Evolutionary conservation across 345 rosid species (phyloP), one percentile per base, ranked within the genome.

Genomic region (Melaleuca quinquenervia): DNA sequence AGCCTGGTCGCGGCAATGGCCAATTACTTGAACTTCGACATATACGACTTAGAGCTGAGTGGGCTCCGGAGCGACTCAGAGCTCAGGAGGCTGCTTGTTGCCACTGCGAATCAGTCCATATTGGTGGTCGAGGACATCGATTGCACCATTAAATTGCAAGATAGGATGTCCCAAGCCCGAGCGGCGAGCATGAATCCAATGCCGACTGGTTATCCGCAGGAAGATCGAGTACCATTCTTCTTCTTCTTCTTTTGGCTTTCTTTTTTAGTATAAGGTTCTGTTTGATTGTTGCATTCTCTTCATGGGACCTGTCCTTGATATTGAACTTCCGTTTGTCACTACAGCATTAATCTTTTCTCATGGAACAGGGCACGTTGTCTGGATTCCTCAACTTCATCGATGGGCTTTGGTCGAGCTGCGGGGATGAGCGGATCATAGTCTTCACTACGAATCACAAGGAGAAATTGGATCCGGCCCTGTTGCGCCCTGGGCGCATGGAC

Each of bases 401-500:
- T 49, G 93, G 93, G 27, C 64, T 93, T 20, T 91, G 93, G 92
- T 90, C 93, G 13, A 88, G 92, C 60, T 90, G 91, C 50, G 94
- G 92, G 50, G 91, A 91, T 51, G 92, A 91, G 83, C 85, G 95
- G 87, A 91, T 93, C 11, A 90, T 91, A 48, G 75, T 93, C 6
- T 86, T 93, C 88, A 90, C 93, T 16, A 91, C 93, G 1, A 93
- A 93, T 58, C 89, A 91, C 84, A 91, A 87, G 52, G 91, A 92
- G 3, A 90, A 87, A 87, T 87, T 93, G 11, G 93, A 93, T 87
- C 88, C 88, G 0, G 93, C 93, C 15, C 70, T 93, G 87, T 50
- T 91, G 51, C 85, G 94, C 5, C 92, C 94, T 7, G 94, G 94
- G 10, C 86, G 94, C 48, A 93, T 92, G 95, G 95, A 93, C 29